phyloP scores from a whole-genome alignment of 2,329 filamentous ascomycete species.

The Venturia asperata region DNA sequence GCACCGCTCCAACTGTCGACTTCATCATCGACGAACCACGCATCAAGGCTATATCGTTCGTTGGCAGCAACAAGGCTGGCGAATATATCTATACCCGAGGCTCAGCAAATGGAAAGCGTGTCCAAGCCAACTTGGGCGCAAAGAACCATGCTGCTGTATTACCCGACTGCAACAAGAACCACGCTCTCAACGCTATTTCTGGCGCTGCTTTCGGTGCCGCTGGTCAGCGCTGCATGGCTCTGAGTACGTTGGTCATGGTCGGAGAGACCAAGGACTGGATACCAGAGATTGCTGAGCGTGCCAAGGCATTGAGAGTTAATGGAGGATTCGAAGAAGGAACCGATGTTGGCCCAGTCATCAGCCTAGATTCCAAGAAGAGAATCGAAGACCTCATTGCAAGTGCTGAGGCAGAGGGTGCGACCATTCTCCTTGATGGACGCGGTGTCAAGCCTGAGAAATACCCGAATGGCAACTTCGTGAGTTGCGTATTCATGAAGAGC shows the following conservation, averaged over 20 bases:
- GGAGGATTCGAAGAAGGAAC: slow-evolving; percentile 75
- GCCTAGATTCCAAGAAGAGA: slow-evolving; percentile 67
- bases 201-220: slow-evolving; percentile 80
- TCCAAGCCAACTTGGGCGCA: slow-evolving; percentile 79
- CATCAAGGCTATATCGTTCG: slow-evolving; percentile 82
- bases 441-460: slow-evolving; percentile 70
- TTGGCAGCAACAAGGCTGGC: slow-evolving; percentile 79
- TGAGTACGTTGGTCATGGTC: slow-evolving; percentile 75
- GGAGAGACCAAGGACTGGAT: slow-evolving; percentile 82
- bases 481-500: slow-evolving; percentile 24
- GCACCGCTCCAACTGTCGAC: slow-evolving; percentile 71
- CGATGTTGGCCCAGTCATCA: slow-evolving; percentile 77
- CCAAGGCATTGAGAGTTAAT: slow-evolving; percentile 65
- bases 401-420: slow-evolving; percentile 74
- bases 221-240: slow-evolving; percentile 79
- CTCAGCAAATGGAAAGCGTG: slow-evolving; percentile 78
- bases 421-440: slow-evolving; percentile 72
- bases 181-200: slow-evolving; percentile 75
- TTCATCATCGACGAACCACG: slow-evolving; percentile 78
- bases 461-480: slow-evolving; percentile 71
- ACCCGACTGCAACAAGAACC: slow-evolving; percentile 85
- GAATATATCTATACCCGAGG: slow-evolving; percentile 77
- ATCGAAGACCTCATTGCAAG: slow-evolving; percentile 70
- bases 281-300: slow-evolving; percentile 66
- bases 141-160: slow-evolving; percentile 84